Conservation (phyloP, 441 rosid species). For the Pelargonium fulgidum region DNA sequence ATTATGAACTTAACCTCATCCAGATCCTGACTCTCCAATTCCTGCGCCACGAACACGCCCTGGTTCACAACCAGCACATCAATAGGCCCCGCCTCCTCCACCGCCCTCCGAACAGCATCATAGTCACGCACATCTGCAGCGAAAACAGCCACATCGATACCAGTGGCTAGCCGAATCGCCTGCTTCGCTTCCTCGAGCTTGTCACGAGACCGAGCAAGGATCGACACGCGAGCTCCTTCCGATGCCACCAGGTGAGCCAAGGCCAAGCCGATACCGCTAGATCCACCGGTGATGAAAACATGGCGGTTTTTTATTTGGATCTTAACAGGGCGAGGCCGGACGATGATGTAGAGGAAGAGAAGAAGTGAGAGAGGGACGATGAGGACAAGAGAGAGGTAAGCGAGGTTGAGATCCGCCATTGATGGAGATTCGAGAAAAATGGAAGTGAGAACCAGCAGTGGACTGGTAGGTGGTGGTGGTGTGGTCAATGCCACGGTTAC, state of each 20-base stretch:
- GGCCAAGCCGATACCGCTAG: conserved; percentile 54
- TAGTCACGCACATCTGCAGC: conserved; percentile 78
- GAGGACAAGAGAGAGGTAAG: conserved; percentile 29
- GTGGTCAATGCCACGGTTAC: no score
- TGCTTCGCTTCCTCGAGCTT: conserved; percentile 8
- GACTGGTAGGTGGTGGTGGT: no score
- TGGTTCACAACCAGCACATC: conserved; percentile 80
- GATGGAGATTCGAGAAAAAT: no score
- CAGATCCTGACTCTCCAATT: conserved; percentile 55
- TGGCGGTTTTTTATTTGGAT: conserved; percentile 71
- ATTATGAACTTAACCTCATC: conserved; percentile 71
- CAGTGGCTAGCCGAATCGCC: conserved; percentile 33
- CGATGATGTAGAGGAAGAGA: conserved; percentile 38
- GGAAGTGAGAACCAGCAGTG: no score
- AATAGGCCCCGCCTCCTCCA: conserved; percentile 53
- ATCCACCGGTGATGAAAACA: conserved; percentile 88
- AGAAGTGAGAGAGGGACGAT: conserved; percentile 40
- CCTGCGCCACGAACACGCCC: conserved; percentile 59
- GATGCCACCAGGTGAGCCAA: neutral
- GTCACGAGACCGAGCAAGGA: neutral
- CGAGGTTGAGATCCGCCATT: conserved; percentile 9
- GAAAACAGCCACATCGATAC: conserved; percentile 54
- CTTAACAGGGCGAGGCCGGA: conserved; percentile 53
- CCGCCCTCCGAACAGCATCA: conserved; percentile 49
- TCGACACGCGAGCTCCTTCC: neutral